Evolutionary conservation across 768 basidiomycete species (phyloP).

Genomic region (Suillus brevipes): DNA sequence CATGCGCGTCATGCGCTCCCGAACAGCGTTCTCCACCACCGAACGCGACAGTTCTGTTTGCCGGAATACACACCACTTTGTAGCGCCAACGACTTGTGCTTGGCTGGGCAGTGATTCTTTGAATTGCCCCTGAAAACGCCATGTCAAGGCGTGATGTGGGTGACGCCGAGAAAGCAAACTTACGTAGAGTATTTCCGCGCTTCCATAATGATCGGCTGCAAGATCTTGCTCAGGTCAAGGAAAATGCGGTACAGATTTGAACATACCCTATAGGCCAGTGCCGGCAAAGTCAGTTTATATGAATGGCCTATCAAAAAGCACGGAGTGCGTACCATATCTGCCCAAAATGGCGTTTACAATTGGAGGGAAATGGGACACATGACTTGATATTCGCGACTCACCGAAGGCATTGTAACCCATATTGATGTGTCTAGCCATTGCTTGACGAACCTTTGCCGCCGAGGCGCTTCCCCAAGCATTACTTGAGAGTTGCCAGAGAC

Average conservation of each 20-base stretch:
- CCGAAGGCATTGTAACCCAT: slow-evolving; percentile 52
- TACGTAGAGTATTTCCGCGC: slow-evolving; percentile 80
- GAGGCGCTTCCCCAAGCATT: slow-evolving; percentile 83
- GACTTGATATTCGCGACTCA: slow-evolving; percentile 22
- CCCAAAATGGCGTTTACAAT: slow-evolving; percentile 12
- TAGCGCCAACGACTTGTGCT: slow-evolving; percentile 61
- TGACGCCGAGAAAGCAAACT: slow-evolving; percentile 22
- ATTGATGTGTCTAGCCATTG: slow-evolving; percentile 64
- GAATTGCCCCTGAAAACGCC: slow-evolving; percentile 63
- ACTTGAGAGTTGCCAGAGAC: slow-evolving; percentile 85
- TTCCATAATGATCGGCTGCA: slow-evolving; percentile 84
- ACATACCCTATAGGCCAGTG: slow-evolving; percentile 27
- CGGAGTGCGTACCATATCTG: slow-evolving; percentile 55
- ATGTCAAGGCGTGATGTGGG: not conserved
- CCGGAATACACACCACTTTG: slow-evolving; percentile 86
- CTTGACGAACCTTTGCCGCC: slow-evolving; percentile 60
- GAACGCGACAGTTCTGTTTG: slow-evolving; percentile 48
- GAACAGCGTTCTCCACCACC: slow-evolving; percentile 61
- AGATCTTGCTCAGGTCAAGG: slow-evolving; percentile 5
- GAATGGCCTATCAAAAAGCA: slow-evolving; percentile 11
- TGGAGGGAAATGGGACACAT: slow-evolving; percentile 11
- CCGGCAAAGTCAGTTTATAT: slow-evolving; percentile 6
- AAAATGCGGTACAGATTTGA: slow-evolving; percentile 2
- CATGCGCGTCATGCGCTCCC: slow-evolving; percentile 73
- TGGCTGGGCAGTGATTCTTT: slow-evolving; percentile 44